phyloP scores from a whole-genome alignment of 306 rosid species.

The Lupinus albus region DNA sequence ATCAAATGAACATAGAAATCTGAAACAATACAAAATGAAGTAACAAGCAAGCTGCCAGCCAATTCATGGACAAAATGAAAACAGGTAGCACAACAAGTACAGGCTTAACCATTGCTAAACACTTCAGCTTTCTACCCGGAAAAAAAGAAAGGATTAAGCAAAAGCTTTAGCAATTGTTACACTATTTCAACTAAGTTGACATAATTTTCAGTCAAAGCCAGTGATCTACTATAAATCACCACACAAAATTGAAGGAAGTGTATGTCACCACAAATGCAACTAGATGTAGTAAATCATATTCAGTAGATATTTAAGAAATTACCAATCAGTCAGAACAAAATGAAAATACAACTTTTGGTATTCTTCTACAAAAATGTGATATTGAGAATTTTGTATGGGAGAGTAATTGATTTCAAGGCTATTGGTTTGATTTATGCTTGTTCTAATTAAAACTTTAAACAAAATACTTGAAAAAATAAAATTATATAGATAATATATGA shows the following conservation, averaged over 20 bases:
- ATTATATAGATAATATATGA: too few relatives aligned
- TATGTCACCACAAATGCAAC: background rate
- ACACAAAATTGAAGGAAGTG: conserved; percentile 5
- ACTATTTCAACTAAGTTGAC: background rate
- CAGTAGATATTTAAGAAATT: too few relatives aligned
- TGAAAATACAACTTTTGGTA: too few relatives aligned
- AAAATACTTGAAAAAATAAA: background rate
- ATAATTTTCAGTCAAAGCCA: conserved; percentile 20
- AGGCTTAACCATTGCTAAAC: conserved; percentile 10
- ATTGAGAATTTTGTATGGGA: too few relatives aligned
- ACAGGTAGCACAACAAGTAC: background rate
- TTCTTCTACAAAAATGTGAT: too few relatives aligned
- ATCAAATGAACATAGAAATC: conserved; percentile 2
- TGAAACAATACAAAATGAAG: conserved; percentile 13
- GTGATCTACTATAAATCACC: background rate
- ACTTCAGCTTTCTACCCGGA: background rate
- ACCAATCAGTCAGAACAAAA: too few relatives aligned
- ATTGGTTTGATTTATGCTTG: too few relatives aligned
- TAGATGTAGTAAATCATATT: too few relatives aligned
- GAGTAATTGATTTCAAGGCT: too few relatives aligned
- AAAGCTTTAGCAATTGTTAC: conserved; percentile 13
- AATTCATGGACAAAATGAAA: conserved; percentile 6
- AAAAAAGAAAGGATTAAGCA: background rate
- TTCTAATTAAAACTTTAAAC: too few relatives aligned
- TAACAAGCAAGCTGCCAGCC: background rate